Base-by-base conservation (phyloP, 1,284 basidiomycete species). In the Apiotrichum montevideense region DNA sequence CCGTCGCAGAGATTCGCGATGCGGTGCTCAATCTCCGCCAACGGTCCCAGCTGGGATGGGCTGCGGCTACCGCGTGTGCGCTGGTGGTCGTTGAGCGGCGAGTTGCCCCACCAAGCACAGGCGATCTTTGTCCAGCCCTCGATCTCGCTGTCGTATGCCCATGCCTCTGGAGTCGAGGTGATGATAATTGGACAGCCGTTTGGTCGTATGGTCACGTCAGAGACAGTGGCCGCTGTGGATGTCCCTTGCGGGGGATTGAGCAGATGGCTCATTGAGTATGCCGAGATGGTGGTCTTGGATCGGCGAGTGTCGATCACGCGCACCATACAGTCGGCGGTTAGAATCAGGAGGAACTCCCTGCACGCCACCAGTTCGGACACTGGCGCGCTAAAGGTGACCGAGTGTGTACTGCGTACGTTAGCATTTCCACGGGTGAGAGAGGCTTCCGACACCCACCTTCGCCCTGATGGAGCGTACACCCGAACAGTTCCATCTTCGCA, bases 131-230 rank as follows among this genome's bases (percentile, higher is more conserved):
- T 80, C 85, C 88, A 95, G 3, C 82, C 74, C 15, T 76, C 74
- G 2, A 93, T 79, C 3, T 78, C 73, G 1, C 80, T 55, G 64
- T 95, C 89, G 71, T 88, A 95, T 0, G 88, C 84, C 69, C 87
- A 86, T 0, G 86, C 83, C 11, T 83, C 74, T 7, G 89, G 88
- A 32, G 83, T 85, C 0, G 88, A 87, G 45, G 87, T 83, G 46
- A 85, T 81, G 53, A 96, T 74, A 48, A 94, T 77, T 0, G 90
- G 87, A 0, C 81, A 79, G 5, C 92, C 91, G 66, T 90, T 91
- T 0, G 86, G 81, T 34, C 88, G 84, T 33, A 93, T 80, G 9
- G 80, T 73, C 7, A 84, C 84, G 2, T 84, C 81, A 7, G 81
- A 76, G 60, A 72, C 62, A 2, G 56, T 63, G 52, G 58, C 54